Evolutionary conservation across 257 asterid species (phyloP).

Genomic region (Coffea canephora): DNA sequence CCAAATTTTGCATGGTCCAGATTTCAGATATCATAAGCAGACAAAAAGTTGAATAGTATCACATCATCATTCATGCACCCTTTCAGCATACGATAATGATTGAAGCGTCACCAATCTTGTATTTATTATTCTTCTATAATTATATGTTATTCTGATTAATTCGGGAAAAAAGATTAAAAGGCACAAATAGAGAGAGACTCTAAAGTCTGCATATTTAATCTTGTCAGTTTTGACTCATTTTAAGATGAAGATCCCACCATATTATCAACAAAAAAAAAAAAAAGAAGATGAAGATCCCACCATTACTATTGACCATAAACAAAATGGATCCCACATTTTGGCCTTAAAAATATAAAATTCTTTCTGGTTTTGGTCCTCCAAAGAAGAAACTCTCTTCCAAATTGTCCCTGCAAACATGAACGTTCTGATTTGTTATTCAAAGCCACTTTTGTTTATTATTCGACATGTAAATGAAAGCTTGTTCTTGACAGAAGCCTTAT

Average conservation of each 20-base stretch:
- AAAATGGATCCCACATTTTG: too few relatives aligned
- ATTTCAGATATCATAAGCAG: slow-evolving; percentile 17
- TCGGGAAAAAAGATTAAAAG: too few relatives aligned
- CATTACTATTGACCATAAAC: too few relatives aligned
- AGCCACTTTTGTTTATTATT: neutral
- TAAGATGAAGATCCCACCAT: neutral
- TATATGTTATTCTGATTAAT: too few relatives aligned
- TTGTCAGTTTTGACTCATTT: too few relatives aligned
- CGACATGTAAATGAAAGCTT: neutral
- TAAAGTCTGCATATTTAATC: too few relatives aligned
- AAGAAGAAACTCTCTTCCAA: neutral
- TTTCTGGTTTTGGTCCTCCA: too few relatives aligned
- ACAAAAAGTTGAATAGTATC: slow-evolving; percentile 37
- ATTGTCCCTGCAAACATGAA: neutral
- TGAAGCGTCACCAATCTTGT: neutral
- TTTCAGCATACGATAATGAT: neutral
- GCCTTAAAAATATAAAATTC: too few relatives aligned
- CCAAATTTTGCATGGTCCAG: slow-evolving; percentile 16
- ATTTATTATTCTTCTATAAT: neutral
- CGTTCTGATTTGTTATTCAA: too few relatives aligned
- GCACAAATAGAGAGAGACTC: too few relatives aligned
- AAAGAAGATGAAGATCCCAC: neutral
- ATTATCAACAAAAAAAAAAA: too few relatives aligned
- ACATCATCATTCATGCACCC: slow-evolving; percentile 36
- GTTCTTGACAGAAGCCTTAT: neutral